These are phyloP conservation scores for Penicillium janthinellum DNA, from an alignment of 2,329 filamentous ascomycete species.

Conservation along the genomic window DNA sequence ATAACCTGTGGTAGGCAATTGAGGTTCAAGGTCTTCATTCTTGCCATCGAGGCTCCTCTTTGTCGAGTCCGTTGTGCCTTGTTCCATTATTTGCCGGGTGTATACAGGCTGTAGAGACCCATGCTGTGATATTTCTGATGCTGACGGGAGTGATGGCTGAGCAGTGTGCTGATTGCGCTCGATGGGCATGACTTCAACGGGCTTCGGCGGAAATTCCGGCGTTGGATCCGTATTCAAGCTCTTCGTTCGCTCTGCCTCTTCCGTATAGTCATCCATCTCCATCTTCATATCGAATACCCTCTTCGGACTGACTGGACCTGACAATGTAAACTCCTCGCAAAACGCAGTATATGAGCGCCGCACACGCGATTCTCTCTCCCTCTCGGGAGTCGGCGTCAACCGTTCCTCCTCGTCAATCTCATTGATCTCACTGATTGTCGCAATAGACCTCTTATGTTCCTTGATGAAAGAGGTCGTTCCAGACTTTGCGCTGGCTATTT, in stretches of 20 bases:
- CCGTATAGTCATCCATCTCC: background rate
- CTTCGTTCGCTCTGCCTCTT: background rate
- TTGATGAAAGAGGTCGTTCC: background rate
- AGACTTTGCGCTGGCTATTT: background rate
- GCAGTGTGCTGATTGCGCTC: background rate
- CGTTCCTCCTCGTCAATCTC: background rate
- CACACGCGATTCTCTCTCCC: conserved; percentile 7
- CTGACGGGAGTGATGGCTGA: too few relatives aligned
- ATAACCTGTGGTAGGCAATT: background rate
- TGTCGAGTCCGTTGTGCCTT: background rate
- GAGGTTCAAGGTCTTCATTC: background rate
- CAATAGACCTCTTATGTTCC: background rate
- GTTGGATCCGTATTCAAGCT: background rate
- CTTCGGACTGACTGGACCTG: conserved; percentile 4
- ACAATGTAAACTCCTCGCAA: conserved; percentile 18
- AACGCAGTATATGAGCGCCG: conserved; percentile 17
- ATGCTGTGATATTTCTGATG: background rate
- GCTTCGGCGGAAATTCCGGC: too few relatives aligned
- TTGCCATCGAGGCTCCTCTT: background rate
- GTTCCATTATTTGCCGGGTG: background rate
- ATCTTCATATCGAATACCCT: conserved; percentile 14
- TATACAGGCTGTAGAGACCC: background rate
- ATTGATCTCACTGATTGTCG: conserved; percentile 5
- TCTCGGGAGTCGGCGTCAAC: background rate
- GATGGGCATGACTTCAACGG: background rate